Percentiles rank a stretch among this genome's conserved stretches.
Conservation (phyloP, 2,329 filamentous ascomycete species). For the Seiridium unicorne region DNA sequence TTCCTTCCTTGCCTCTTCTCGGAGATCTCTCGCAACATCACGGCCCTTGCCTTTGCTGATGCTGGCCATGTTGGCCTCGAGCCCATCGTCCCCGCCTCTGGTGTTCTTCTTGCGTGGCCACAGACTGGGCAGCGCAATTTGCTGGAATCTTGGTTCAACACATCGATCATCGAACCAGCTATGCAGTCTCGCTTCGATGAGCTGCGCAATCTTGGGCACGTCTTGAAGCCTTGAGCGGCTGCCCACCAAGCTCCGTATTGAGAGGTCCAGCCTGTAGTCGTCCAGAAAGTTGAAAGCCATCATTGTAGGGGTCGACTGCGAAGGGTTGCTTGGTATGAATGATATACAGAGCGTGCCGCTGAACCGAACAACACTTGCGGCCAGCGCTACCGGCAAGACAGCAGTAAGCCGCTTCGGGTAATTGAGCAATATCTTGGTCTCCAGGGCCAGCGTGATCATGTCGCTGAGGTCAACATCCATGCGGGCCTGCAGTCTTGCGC, state of each 20-base stretch:
- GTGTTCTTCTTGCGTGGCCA: conserved; percentile 87
- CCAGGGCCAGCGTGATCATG: conserved; percentile 89
- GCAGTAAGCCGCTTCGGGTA: conserved; percentile 89
- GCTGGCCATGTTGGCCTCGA: conserved; percentile 42
- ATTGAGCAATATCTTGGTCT: conserved; percentile 92
- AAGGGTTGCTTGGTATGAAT: conserved; percentile 76
- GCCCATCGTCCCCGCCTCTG: conserved; percentile 64
- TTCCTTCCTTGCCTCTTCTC: conserved; percentile 49
- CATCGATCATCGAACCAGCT: conserved; percentile 86
- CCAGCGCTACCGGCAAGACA: conserved; percentile 85
- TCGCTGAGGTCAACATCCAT: conserved; percentile 98
- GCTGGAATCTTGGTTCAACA: conserved; percentile 83
- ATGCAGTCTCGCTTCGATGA: conserved; percentile 77
- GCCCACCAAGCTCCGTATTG: conserved; percentile 75
- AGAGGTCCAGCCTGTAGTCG: conserved; percentile 82
- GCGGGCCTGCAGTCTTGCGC: conserved; percentile 80
- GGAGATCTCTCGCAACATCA: conserved; percentile 48
- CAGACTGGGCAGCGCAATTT: conserved; percentile 77
- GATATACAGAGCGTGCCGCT: conserved; percentile 92
- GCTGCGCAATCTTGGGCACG: conserved; percentile 83
- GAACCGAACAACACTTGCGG: conserved; percentile 90
- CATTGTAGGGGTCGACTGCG: conserved; percentile 74
- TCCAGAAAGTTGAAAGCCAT: conserved; percentile 93
- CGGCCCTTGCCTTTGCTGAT: conserved; percentile 54
- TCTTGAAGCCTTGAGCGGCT: conserved; percentile 79